Conservation (phyloP, 352 stramenopile species). For the Phytophthora foliorum region DNA sequence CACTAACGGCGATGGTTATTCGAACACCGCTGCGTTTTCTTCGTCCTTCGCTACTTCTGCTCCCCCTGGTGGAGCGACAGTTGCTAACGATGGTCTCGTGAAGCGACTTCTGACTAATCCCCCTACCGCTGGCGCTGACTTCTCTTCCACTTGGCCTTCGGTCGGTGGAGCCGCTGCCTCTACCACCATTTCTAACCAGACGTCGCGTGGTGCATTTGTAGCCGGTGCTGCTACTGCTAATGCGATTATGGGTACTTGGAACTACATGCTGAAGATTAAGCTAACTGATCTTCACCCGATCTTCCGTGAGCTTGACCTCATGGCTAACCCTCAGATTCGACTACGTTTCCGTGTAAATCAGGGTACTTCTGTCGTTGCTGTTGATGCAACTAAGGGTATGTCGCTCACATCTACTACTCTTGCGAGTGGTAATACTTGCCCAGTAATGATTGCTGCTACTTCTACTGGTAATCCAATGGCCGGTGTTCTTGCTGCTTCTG, state of each 20-base stretch:
- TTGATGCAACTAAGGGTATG: not conserved
- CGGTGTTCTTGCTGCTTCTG: not conserved
- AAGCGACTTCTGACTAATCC: constrained; percentile 16
- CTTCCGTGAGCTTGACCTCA: constrained; percentile 12
- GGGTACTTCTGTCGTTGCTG: not conserved
- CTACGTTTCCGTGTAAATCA: constrained; percentile 17
- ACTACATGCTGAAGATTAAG: too few species aligned
- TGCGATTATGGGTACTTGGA: not conserved
- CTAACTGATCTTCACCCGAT: constrained; percentile 9
- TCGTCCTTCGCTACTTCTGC: not conserved
- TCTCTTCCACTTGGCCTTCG: constrained; percentile 2
- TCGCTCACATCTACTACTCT: constrained; percentile 7
- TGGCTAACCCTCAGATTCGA: constrained; percentile 12
- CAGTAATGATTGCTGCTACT: not conserved
- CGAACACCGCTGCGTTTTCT: constrained; percentile 3
- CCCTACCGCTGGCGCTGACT: not conserved
- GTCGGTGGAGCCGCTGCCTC: not conserved
- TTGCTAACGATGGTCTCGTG: constrained; percentile 13
- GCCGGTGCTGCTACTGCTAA: constrained; percentile 1
- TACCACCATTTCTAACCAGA: constrained; percentile 16
- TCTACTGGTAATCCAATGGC: constrained; percentile 1
- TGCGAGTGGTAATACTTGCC: not conserved
- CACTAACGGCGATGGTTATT: constrained; percentile 11
- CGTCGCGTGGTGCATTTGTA: constrained; percentile 10
- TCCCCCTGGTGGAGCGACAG: not conserved